Percentiles rank a stretch among this genome's conserved stretches.
Conservation (phyloP, 2,329 filamentous ascomycete species). For the Alternaria dauci region DNA sequence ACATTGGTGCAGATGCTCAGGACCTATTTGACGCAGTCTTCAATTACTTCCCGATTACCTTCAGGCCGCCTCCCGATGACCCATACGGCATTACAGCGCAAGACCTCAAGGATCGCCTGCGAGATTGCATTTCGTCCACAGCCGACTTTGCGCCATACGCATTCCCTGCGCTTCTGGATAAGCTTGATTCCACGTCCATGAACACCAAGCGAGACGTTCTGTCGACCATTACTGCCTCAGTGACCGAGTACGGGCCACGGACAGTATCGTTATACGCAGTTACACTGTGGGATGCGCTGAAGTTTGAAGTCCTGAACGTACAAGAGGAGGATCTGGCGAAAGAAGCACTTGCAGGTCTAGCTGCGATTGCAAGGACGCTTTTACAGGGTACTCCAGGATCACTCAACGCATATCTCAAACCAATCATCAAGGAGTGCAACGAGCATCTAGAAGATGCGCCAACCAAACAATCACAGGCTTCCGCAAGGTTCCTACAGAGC, state of each 20-base stretch:
- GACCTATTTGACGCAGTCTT: constrained; percentile 73
- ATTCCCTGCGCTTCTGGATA: constrained; percentile 73
- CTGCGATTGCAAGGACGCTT: constrained; percentile 64
- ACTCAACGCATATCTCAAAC: constrained; percentile 64
- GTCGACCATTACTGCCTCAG: constrained; percentile 68
- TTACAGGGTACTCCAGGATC: constrained; percentile 59
- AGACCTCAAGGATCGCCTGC: constrained; percentile 69
- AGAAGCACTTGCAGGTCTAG: constrained; percentile 64
- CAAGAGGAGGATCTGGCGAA: constrained; percentile 72
- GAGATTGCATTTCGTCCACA: constrained; percentile 70
- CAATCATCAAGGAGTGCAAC: constrained; percentile 72
- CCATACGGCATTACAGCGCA: constrained; percentile 75
- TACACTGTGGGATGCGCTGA: constrained; percentile 72
- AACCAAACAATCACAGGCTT: constrained; percentile 72
- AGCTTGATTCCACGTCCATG: constrained; percentile 72
- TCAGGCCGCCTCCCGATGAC: constrained; percentile 73
- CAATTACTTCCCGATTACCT: constrained; percentile 77
- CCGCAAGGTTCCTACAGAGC: constrained; percentile 67
- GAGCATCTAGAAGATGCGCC: constrained; percentile 73
- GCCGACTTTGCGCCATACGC: constrained; percentile 70
- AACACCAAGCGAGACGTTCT: constrained; percentile 75
- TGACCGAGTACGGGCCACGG: constrained; percentile 65
- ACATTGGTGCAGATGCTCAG: constrained; percentile 64
- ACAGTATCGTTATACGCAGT: constrained; percentile 70
- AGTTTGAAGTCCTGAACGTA: constrained; percentile 73